phyloP scores from a whole-genome alignment of 768 basidiomycete genomes.

The Rhodotorula babjevae region DNA sequence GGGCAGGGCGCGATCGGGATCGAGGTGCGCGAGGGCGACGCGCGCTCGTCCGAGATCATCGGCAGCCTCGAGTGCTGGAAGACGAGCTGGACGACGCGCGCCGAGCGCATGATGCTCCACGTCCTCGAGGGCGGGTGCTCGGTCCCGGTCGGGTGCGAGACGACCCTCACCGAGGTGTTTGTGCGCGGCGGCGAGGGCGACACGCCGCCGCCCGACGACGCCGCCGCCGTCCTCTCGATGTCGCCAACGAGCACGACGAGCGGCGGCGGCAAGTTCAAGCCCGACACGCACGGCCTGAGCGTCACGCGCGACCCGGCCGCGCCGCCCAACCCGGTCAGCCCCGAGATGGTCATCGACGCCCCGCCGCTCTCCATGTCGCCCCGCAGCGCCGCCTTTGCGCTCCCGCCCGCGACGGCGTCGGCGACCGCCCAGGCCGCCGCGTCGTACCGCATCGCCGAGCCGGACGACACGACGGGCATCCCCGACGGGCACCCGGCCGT shows the following conservation, averaged over 20 bases:
- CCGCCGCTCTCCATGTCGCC: neutral
- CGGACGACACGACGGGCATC: conserved; percentile 18
- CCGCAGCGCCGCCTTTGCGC: neutral
- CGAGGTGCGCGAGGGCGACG: conserved; percentile 60
- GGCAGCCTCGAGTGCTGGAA: conserved; percentile 65
- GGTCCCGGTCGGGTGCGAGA: conserved; percentile 83
- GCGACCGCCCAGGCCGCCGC: neutral
- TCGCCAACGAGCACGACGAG: neutral
- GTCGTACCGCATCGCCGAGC: too few species aligned
- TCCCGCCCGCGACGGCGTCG: neutral
- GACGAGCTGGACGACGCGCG: conserved; percentile 70
- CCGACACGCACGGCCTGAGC: conserved; percentile 29
- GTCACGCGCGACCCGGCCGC: conserved; percentile 38
- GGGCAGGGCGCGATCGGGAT: conserved; percentile 89
- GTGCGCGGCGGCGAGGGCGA: conserved; percentile 45
- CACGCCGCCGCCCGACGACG: conserved; percentile 36
- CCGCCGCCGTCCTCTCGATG: conserved; percentile 36
- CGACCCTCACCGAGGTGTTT: conserved; percentile 45
- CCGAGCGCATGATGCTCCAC: conserved; percentile 82
- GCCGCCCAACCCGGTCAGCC: conserved; percentile 11
- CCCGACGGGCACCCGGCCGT: conserved; percentile 15
- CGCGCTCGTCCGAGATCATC: conserved; percentile 63
- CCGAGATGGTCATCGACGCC: neutral
- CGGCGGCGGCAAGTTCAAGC: neutral
- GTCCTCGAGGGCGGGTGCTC: conserved; percentile 94